Conservation (phyloP, 75 land plant species). For the Sequoiadendron giganteum region DNA sequence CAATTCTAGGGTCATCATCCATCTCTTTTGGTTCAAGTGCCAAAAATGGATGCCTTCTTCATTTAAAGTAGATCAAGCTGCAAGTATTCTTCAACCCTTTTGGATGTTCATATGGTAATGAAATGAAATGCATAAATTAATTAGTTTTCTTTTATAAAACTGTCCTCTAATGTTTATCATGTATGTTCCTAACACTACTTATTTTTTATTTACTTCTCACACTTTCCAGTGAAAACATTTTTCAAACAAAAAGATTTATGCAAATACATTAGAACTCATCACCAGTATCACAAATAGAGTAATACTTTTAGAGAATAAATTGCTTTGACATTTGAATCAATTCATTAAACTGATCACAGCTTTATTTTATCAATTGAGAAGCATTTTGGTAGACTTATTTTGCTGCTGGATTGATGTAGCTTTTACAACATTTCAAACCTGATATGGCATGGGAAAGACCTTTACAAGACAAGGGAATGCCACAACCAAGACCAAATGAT, state of each 20-base stretch:
- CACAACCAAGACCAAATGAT: constrained; percentile 20
- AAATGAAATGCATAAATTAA: neutral
- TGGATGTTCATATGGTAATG: neutral
- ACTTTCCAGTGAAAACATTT: neutral
- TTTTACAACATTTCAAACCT: constrained; percentile 36
- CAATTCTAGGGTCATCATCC: neutral
- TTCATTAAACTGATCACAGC: neutral
- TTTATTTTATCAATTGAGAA: neutral
- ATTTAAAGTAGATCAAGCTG: neutral
- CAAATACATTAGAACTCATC: neutral
- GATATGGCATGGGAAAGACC: constrained; percentile 45
- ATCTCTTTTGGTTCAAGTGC: neutral
- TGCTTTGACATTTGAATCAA: neutral
- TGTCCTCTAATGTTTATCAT: neutral
- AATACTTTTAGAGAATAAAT: neutral
- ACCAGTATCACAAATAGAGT: neutral
- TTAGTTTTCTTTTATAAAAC: neutral
- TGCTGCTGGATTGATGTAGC: constrained; percentile 17
- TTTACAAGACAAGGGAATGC: neutral
- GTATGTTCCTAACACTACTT: neutral
- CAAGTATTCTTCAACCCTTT: neutral
- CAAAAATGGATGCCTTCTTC: neutral
- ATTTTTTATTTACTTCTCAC: neutral
- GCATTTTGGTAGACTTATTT: neutral
- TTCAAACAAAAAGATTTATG: neutral